Conservation (phyloP, 352 stramenopile species). For the Phytophthora foliorum region DNA sequence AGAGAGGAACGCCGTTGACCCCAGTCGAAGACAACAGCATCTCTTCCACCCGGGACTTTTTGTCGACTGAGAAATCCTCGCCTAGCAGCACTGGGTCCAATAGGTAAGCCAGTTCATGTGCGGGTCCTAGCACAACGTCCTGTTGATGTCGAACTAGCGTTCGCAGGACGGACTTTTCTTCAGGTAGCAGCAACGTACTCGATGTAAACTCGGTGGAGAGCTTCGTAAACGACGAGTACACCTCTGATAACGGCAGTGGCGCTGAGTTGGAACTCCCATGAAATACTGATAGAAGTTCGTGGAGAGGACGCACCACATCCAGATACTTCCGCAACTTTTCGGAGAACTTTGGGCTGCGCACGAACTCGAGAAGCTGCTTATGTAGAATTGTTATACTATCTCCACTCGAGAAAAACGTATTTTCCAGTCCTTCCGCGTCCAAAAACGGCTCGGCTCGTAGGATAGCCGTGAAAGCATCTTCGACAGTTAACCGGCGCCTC, state of each 20-base stretch:
- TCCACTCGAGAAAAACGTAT: slow-evolving; percentile 7
- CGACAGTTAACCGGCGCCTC: slow-evolving; percentile 33
- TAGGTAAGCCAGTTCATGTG: slow-evolving; percentile 45
- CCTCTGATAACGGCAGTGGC: slow-evolving; percentile 46
- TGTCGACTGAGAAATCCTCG: slow-evolving; percentile 44
- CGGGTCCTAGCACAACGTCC: slow-evolving; percentile 21
- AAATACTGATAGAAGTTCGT: slow-evolving; percentile 30
- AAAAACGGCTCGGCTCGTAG: slow-evolving; percentile 47
- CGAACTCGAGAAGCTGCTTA: slow-evolving; percentile 34
- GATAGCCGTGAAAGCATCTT: slow-evolving; percentile 37
- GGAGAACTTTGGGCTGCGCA: slow-evolving; percentile 34
- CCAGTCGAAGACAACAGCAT: slow-evolving; percentile 39
- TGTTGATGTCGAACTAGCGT: slow-evolving; percentile 35
- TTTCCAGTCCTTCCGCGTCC: slow-evolving; percentile 7
- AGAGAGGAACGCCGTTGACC: slow-evolving; percentile 26
- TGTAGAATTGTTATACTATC: slow-evolving; percentile 20
- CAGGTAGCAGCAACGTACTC: slow-evolving; percentile 25
- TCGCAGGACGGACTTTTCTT: slow-evolving; percentile 39
- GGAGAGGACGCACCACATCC: slow-evolving; percentile 41
- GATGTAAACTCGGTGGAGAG: slow-evolving; percentile 35
- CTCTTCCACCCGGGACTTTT: slow-evolving; percentile 44
- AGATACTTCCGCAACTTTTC: slow-evolving; percentile 46
- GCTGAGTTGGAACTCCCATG: not conserved
- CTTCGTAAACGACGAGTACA: slow-evolving; percentile 36
- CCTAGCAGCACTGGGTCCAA: slow-evolving; percentile 58